Evolutionary conservation across 257 asterid genomes (phyloP), one percentile per base, ranked within the genome.

Genomic region (Nicotiana tabacum): DNA sequence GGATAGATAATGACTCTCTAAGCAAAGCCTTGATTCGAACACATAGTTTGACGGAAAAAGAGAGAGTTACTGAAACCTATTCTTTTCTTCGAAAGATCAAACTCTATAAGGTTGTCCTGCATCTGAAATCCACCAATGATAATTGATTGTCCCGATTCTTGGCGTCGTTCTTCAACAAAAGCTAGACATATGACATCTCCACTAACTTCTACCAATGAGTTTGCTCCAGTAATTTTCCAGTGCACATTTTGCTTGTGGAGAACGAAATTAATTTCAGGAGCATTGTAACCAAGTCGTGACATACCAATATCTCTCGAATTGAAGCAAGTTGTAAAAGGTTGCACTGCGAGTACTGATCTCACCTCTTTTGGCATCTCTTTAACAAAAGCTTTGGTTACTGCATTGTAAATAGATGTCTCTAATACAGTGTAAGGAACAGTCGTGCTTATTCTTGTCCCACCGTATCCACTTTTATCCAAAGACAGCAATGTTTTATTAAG

Each of bases 111-210:
- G 29, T 39, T 70, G 58, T 70, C 17, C 78, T 43, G 86, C 70
- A 91, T 86, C 56, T 89, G 95, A 74, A 83, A 88, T 7, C 87
- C 84, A 12, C 94, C 92, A 7, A 91, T 68, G 79, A 88, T 90
- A 15, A 91, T 82, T 13, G 87, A 53, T 4, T 83, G 43, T 17
- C 83, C 80, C 3, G 84, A 83, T 17, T 15, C 53, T 24, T 69
- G 32, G 29, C 90, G 90, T 5, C 88, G 91, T 76, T 91, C 91
- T 76, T 91, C 91, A 16, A 86, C 65, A 77, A 91, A 90, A 9
- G 90, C 93, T 46, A 90, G 84, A 16, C 94, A 91, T 13, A 86
- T 37, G 4, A 85, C 84, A 10, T 82, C 85, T 2, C 60, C 67
- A 0, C 81, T 81, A 4, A 88, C 89, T 2, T 24, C n/a, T 82